phyloP scores from a whole-genome alignment of 2,329 filamentous ascomycete genomes.

The Hypoxylon sp. region DNA sequence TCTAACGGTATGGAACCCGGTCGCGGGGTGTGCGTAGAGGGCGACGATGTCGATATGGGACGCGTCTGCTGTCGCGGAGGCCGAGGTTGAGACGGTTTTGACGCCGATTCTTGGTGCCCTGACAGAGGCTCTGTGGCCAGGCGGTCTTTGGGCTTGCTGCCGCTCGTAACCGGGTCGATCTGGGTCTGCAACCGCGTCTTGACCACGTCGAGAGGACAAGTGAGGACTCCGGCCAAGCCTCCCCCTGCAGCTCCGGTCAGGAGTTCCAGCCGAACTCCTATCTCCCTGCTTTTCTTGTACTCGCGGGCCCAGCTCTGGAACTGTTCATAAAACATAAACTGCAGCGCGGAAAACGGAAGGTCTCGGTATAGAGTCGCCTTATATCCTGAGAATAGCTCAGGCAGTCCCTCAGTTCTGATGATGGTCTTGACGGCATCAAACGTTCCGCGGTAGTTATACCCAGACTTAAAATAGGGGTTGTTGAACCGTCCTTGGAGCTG shows the following conservation, averaged over 20 bases:
- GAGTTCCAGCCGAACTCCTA: conserved; percentile 85
- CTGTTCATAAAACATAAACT: conserved; percentile 98
- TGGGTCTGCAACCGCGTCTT: conserved; percentile 98
- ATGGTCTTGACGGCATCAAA: conserved; percentile 87
- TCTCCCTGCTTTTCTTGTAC: conserved; percentile 81
- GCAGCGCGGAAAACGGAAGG: conserved; percentile 91
- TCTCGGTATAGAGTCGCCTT: conserved; percentile 95
- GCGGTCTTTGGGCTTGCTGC: conserved; percentile 39
- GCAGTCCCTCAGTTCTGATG: conserved; percentile 78
- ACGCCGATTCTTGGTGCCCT: conserved; percentile 33
- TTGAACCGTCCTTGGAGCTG: conserved; percentile 95
- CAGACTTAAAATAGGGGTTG: conserved; percentile 91
- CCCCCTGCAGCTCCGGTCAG: conserved; percentile 89
- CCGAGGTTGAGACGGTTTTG: conserved; percentile 41
- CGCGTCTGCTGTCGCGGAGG: conserved; percentile 64
- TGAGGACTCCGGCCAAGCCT: conserved; percentile 91
- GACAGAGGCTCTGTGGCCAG: conserved; percentile 37
- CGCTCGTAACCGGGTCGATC: conserved; percentile 57
- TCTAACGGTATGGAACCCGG: conserved; percentile 83
- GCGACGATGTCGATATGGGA: conserved; percentile 87
- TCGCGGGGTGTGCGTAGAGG: conserved; percentile 80
- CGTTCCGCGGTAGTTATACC: conserved; percentile 94
- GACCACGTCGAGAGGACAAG: conserved; percentile 95
- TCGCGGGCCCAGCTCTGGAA: conserved; percentile 82
- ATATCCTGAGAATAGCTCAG: conserved; percentile 94